Evolutionary conservation across 2,329 filamentous ascomycete genomes (phyloP), one percentile per base, ranked within the genome.

Genomic region (Colletotrichum karsti): DNA sequence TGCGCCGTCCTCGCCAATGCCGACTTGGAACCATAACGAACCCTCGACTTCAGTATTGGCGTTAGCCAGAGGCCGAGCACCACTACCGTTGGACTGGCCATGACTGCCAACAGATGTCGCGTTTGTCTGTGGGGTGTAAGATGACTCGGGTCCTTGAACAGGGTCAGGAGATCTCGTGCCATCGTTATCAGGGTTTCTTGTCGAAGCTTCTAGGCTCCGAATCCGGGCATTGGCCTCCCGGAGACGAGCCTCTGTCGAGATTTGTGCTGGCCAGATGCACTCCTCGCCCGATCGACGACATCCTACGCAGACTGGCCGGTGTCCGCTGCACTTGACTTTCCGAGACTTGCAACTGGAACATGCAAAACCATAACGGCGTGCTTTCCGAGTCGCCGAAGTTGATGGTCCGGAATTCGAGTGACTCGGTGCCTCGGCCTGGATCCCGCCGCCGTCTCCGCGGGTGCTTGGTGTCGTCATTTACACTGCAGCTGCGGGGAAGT

Each of bases 1-100:
- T 30, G 60, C 48, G 2, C 72, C 72, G 30, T 73, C 69, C 10
- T 73, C 71, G 12, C 72, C 72, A 33, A 73, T 58, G 20, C 72
- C 72, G 13, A 70, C 69, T 15, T 73, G 71, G n/a, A 66, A 73
- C 71, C 71, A 72, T 2, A 73, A 37, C 9, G 60, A 64, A 12
- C 48, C 41, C n/a, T 54, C 59, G 8, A 10, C 37, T 18, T 55
- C 59, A 3, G 59, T 7, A 12, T 63, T 26, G 12, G 35, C 18
- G 6, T 3, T 20, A 18, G 28, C 59, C 20, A 30, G n/a, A n/a
- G 33, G 9, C 2, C 57, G 28, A 26, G n/a, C n/a, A n/a, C 13
- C 28, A 22, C 44, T 20, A 26, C 51, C 41, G 12, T 60, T 30
- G 15, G 44, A 51, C 12, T n/a, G 22, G 13, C 15, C 42, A 30